Base-by-base conservation (phyloP, 2,329 filamentous ascomycete species). In the Fusarium mangiferae region DNA sequence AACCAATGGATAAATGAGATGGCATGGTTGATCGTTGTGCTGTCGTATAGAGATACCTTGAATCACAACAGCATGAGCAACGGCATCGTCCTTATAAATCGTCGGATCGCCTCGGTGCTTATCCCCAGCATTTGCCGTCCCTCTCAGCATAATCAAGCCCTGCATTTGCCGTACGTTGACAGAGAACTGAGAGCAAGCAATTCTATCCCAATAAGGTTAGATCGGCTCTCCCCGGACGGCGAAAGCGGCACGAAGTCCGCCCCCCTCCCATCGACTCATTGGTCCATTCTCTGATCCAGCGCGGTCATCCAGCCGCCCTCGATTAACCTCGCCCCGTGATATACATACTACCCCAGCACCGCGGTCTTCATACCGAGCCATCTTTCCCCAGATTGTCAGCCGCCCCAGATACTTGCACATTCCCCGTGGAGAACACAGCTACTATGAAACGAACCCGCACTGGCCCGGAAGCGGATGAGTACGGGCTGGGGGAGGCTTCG, bases 291-390 rank as follows among this genome's bases (percentile, higher is more conserved):
- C 7, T 0, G 22, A 20, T 35, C 6, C 17, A 35, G 13, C n/a
- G 49, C 49, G 49, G 49, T 35, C 49, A 52, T 52, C 49, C 17
- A 24, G 33, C 49, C 49, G 49, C 0, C n/a, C 3, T 26, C n/a
- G 0, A 15, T 2, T 8, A n/a, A 35, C 33, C 12, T 52, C 0
- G 3, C 30, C 30, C 33, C 6, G 4, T 0, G 33, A 11, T 52
- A 52, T 49, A 49, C 49, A 36, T 20, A 52, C 17, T 36, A 17
- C n/a, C 49, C 33, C 49, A 20, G 49, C 30, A 52, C n/a, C 33
- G 30, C 49, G 30, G 49, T 12, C 17, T 6, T 52, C 49, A 12
- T 26, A 52, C 49, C 48, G 48, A 52, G n/a, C n/a, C 5, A 51
- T 35, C 7, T 5, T 17, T 3, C n/a, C 48, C 17, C n/a, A n/a